Conservation (phyloP, 176 grass and related monocot genomes). For the Cocos nucifera region DNA sequence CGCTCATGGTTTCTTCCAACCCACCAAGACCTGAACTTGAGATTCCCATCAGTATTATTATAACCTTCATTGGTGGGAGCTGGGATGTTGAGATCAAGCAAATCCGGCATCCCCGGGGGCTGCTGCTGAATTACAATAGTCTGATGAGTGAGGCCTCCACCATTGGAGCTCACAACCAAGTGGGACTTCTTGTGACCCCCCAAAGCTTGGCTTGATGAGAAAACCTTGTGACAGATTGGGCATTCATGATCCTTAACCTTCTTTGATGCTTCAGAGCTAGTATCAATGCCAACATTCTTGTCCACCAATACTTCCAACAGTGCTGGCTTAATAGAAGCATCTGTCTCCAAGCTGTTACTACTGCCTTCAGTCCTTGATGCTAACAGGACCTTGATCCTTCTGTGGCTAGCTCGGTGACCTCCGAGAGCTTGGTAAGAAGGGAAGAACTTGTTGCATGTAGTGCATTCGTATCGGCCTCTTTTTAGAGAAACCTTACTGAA, state of each 20-base stretch:
- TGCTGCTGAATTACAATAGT: background rate
- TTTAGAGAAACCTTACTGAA: no score
- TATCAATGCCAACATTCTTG: background rate
- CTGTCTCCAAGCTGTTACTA: background rate
- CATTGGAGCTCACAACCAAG: slow-evolving; percentile 14
- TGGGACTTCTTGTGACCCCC: slow-evolving; percentile 53
- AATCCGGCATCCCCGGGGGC: background rate
- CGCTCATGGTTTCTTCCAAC: slow-evolving; percentile 15
- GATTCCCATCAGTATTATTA: slow-evolving; percentile 7
- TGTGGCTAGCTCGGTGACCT: slow-evolving; percentile 15
- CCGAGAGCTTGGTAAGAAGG: slow-evolving; percentile 17
- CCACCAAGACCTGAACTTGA: slow-evolving; percentile 19
- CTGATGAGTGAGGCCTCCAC: slow-evolving; percentile 9
- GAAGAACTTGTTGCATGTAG: slow-evolving; percentile 9
- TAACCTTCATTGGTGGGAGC: slow-evolving; percentile 29
- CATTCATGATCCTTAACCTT: slow-evolving; percentile 24
- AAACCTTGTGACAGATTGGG: slow-evolving; percentile 35
- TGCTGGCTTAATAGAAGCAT: background rate
- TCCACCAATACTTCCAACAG: background rate
- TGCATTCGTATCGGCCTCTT: background rate
- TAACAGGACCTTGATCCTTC: background rate
- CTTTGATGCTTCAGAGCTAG: background rate
- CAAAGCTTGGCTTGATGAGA: slow-evolving; percentile 42
- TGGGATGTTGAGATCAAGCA: slow-evolving; percentile 60
- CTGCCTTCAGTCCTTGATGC: background rate